Evolutionary conservation across 2,329 filamentous ascomycete species (phyloP), one percentile per base, ranked within the genome.

Genomic region (Uncinocarpus reesii): DNA sequence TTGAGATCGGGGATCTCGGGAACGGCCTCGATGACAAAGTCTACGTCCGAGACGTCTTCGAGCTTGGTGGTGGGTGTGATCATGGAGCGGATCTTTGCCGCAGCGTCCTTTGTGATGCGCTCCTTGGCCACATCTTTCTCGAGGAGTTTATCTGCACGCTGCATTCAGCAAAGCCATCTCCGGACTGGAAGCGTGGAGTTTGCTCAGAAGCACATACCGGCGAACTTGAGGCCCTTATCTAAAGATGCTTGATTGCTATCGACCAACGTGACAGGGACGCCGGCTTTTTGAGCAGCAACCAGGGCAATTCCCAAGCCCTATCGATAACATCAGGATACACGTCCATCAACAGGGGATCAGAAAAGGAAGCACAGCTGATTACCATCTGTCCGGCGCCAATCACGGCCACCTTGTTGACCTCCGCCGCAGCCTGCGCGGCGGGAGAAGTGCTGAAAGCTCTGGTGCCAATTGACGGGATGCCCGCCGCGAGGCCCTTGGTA

Each of bases 21-120:
- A 7, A 98, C 88, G 13, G 92, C 92, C 72, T 98, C 92, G 61
- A 98, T 96, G 49, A 98, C 83, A 65, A 98, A 95, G 71, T 98
- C 92, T 29, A 88, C 84, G n/a, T 81, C 77, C 21, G 79, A 79
- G 18, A 96, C 79, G 50, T 83, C 77, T 38, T 88, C 83, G 57
- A 96, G 77, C 15, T 79, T 79, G 13, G 84, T 87, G 45, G 79
- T 82, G 7, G 85, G 69, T 0, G 69, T 76, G 52, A 98, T 73
- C 24, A 84, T 79, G 8, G 77, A 78, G 23, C 84, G 81, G 23
- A 83, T 79, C 42, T 80, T 75, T 56, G 86, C 79, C 16, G 92
- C 86, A 56, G 90, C 80, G 42, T 86, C 80, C 64, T 88, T 81
- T 7, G 86, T 87, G 55, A 96, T 80, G 53, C 85, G 81, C 52